Conservation (phyloP, 1,284 basidiomycete genomes). For the Neolentinus lepideus region DNA sequence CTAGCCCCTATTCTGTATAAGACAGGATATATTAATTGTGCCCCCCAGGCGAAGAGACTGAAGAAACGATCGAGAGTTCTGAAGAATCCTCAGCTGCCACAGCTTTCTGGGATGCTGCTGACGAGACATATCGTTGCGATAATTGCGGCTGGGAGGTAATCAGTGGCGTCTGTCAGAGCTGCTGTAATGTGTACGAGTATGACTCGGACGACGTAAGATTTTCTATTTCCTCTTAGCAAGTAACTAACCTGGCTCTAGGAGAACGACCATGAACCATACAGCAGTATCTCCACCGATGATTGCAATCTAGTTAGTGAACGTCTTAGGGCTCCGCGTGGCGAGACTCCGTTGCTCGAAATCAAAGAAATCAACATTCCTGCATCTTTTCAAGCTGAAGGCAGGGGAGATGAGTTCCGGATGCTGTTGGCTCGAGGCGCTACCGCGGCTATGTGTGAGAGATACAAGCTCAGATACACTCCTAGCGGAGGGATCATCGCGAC, state of each 20-base stretch:
- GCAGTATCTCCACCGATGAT: conserved; percentile 1
- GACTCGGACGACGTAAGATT: not conserved
- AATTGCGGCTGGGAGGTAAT: conserved; percentile 5
- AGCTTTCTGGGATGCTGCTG: not conserved
- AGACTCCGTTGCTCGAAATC: not conserved
- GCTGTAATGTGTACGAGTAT: not conserved
- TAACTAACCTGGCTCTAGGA: not conserved
- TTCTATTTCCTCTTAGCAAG: not conserved
- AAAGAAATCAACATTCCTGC: not conserved
- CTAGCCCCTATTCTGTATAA: not conserved
- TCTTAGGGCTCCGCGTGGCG: not conserved
- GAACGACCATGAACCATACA: not conserved
- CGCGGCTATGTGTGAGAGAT: conserved; percentile 10
- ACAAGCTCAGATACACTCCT: conserved; percentile 6
- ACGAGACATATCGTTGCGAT: not conserved
- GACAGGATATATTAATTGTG: not conserved
- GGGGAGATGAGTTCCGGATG: conserved; percentile 4
- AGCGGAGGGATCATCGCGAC: conserved; percentile 11
- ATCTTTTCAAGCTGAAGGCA: not conserved
- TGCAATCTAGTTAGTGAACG: conserved; percentile 1
- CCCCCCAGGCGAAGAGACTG: not conserved
- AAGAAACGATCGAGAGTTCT: not conserved
- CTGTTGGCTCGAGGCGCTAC: conserved; percentile 12
- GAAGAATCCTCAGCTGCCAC: not conserved
- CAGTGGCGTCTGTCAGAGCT: conserved; percentile 3